Base-by-base conservation (phyloP, 83 land plant species). In the Diphasiastrum complanatum region DNA sequence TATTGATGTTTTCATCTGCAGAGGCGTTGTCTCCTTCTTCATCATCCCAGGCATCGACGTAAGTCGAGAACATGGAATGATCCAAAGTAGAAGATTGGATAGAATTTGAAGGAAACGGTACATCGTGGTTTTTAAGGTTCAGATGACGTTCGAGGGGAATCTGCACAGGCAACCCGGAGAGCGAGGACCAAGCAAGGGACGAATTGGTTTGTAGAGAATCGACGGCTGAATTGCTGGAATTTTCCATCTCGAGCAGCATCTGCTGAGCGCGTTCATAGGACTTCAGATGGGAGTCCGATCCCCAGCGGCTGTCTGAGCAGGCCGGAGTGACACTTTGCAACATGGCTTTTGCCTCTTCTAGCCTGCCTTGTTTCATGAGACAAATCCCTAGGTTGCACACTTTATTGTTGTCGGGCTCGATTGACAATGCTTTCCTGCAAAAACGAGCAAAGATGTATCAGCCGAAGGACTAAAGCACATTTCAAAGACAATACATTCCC, bases 361-460 rank as follows among this genome's bases (percentile, higher is more conserved):
- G 74, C 34, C 93, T 60, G 18, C 99, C 99, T 64, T 84, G 99
- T 52, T 90, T 84, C 97, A 95, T 95, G 71, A 95, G 69, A 51
- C 99, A 95, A 47, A 95, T 95, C 8, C 93, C 99, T 33, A 95
- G 60, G 55, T 95, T 95, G 80, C 99, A 95, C 77, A 89, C 80
- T 75, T 95, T 95, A 90, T 95, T 95, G 74, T 84, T 90, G 77
- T 95, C 99, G 2, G 83, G 70, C 27, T 84, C 97, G 32, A 95
- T 83, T 32, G 80, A 57, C 24, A 93, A 77, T 0, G 96, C 96
- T 60, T 85, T 66, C 58, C 96, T 68, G 73, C 77, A 76, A 1
- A 31, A 20, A 58, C 37, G 19, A n/a, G n/a, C n/a, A n/a, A n/a
- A n/a, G n/a, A n/a, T n/a, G n/a, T n/a, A n/a, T n/a, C n/a, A n/a